phyloP scores from a whole-genome alignment of 345 rosid genomes.

The Sapria himalayana region DNA sequence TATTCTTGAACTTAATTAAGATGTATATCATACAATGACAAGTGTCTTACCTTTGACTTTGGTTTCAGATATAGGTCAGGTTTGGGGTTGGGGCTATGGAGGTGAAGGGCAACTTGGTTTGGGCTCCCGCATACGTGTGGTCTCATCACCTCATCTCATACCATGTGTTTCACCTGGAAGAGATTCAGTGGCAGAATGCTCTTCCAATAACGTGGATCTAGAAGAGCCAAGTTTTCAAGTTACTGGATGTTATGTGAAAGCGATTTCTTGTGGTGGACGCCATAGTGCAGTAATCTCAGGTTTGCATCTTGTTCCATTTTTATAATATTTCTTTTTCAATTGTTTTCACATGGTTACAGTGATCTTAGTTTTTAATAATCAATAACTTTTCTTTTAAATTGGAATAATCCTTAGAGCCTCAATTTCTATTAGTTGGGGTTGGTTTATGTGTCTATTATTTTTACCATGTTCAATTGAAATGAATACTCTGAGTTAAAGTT shows the following conservation, averaged over 20 bases:
- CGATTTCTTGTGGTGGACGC: conserved; percentile 87
- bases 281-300: conserved; percentile 93
- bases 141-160: conserved; percentile 85
- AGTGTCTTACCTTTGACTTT: too few species aligned
- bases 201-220: conserved; percentile 33
- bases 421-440: too few species aligned
- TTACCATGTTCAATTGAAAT: too few species aligned
- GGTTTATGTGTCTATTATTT: too few species aligned
- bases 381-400: too few species aligned
- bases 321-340: neutral
- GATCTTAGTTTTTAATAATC: too few species aligned
- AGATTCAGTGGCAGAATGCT: conserved; percentile 24
- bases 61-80: conserved; percentile 85
- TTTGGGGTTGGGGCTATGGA: conserved; percentile 99
- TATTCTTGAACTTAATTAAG: too few species aligned
- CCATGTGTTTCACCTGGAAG: conserved; percentile 41
- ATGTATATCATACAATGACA: too few species aligned
- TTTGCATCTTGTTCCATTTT: conserved; percentile 9
- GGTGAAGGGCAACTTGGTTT: conserved; percentile 99
- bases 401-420: too few species aligned
- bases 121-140: conserved; percentile 81
- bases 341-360: too few species aligned
- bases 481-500: too few species aligned
- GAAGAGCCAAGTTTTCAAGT: conserved; percentile 36
- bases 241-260: conserved; percentile 75